Evolutionary conservation across 495 filamentous ascomycete species (phyloP).

Genomic region (Penicillium chermesinum): DNA sequence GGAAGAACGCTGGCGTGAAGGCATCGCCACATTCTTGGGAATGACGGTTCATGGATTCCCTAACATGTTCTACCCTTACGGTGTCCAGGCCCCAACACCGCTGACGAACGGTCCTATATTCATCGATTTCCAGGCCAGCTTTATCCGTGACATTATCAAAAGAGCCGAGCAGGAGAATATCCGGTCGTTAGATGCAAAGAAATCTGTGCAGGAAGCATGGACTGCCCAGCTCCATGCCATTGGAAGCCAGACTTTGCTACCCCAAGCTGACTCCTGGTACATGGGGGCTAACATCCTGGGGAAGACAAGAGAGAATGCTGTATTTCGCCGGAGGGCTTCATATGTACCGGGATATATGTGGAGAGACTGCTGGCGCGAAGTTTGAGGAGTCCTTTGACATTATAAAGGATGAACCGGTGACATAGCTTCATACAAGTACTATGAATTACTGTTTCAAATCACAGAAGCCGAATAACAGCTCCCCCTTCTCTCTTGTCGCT

Average conservation of each 20-base stretch:
- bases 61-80: slow-evolving; percentile 50
- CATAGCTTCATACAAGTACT: too few species aligned
- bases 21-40: slow-evolving; percentile 41
- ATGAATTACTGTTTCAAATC: too few species aligned
- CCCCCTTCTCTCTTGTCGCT: too few species aligned
- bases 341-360: slow-evolving; percentile 11
- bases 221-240: slow-evolving; percentile 31
- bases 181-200: slow-evolving; percentile 33
- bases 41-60: slow-evolving; percentile 43
- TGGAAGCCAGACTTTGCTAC: slow-evolving; percentile 41
- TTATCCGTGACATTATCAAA: slow-evolving; percentile 40
- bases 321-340: slow-evolving; percentile 29
- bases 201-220: slow-evolving; percentile 44
- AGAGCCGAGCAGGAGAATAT: slow-evolving; percentile 17
- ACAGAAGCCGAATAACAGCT: too few species aligned
- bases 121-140: slow-evolving; percentile 44
- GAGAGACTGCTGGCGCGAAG: background rate
- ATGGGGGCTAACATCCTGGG: slow-evolving; percentile 43
- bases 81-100: slow-evolving; percentile 43
- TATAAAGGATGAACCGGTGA: background rate
- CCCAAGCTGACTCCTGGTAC: slow-evolving; percentile 30
- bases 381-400: background rate
- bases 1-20: slow-evolving; percentile 40
- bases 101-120: slow-evolving; percentile 48
- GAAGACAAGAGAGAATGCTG: slow-evolving; percentile 39